phyloP scores from a whole-genome alignment of 2,329 filamentous ascomycete species.

The Ceratocystis eucalypticola region DNA sequence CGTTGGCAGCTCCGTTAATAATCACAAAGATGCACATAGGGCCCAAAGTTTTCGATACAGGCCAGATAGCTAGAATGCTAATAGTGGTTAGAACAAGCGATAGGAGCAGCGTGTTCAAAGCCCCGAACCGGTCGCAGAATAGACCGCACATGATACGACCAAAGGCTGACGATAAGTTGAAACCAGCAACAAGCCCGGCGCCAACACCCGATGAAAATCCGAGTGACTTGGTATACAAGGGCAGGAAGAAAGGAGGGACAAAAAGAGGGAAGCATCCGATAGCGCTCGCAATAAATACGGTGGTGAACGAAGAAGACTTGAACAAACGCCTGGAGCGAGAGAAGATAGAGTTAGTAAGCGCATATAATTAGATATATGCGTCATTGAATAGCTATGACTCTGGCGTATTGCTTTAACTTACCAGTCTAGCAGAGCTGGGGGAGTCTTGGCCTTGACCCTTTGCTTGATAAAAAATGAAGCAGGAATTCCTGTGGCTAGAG shows the following conservation, averaged over 20 bases:
- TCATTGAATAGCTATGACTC: not conserved
- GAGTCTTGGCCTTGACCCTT: slow-evolving; percentile 28
- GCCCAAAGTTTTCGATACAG: slow-evolving; percentile 39
- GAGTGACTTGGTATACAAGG: slow-evolving; percentile 42
- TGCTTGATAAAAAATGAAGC: slow-evolving; percentile 42
- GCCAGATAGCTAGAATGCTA: slow-evolving; percentile 50
- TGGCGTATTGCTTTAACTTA: slow-evolving; percentile 22
- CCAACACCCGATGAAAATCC: slow-evolving; percentile 39
- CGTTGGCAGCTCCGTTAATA: slow-evolving; percentile 47
- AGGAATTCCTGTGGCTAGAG: slow-evolving; percentile 40
- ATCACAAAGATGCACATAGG: slow-evolving; percentile 44
- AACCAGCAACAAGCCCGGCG: slow-evolving; percentile 45
- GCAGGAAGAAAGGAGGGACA: slow-evolving; percentile 48
- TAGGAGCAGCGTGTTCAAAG: slow-evolving; percentile 41
- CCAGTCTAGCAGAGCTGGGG: slow-evolving; percentile 37
- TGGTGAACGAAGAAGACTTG: slow-evolving; percentile 36
- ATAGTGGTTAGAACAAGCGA: slow-evolving; percentile 39
- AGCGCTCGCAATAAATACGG: slow-evolving; percentile 40
- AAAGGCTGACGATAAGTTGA: slow-evolving; percentile 46
- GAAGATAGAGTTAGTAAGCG: not conserved
- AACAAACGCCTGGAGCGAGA: slow-evolving; percentile 34
- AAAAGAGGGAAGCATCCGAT: slow-evolving; percentile 47
- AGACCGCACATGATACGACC: slow-evolving; percentile 43
- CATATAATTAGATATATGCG: too few relatives aligned
- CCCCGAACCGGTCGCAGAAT: slow-evolving; percentile 39